Base-by-base conservation (phyloP, 1,139 yeast genomes). In the Candida labiduridarum region DNA sequence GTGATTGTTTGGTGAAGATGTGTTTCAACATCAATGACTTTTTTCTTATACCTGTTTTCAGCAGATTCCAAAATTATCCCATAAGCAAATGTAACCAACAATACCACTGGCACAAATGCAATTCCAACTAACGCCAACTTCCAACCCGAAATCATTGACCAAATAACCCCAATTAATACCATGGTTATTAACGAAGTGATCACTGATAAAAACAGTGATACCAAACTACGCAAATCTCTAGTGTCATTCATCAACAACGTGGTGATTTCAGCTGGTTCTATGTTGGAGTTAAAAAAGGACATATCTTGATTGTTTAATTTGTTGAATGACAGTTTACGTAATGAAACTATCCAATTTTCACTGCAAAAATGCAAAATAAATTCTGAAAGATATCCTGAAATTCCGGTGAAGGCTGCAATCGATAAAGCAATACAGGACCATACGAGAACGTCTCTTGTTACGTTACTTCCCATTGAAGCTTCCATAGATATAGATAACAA, bases 121-220 rank as follows among this genome's bases (percentile, higher is more conserved):
- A 91, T 59, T 1, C 96, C 95, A 1, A 89, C 94, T 14, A 92
- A 68, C 1, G 97, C 82, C 45, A 94, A 71, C 59, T 85, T 87
- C 98, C 98, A 94, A 0, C 97, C 96, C n/a, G 78, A 63, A 0
- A 76, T 75, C 5, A 90, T 57, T 0, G 97, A 84, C 97, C 98
- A 92, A 5, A 82, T 69, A 4, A 84, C 58, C 2, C 97, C 96
- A 19, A 84, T 67, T 0, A 73, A 40, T 0, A 86, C 71, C 50
- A 91, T 75, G 0, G 83, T 69, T 1, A 79, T 49, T 45, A 88
- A 74, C 4, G 85, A 80, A 1, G 82, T 59, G 0, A 79, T 48
- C 0, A 87, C 78, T 11, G 84, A 73, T 34, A 89, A 61, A 55
- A 86, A 85, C 41, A 82, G 82, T 1, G 90, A 76, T 2, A 87